A percentile compares a stretch with the other conserved stretches of the same genome.
Evolutionary conservation across 2,329 filamentous ascomycete species (phyloP).

Genomic region (Fusarium bactridioides): DNA sequence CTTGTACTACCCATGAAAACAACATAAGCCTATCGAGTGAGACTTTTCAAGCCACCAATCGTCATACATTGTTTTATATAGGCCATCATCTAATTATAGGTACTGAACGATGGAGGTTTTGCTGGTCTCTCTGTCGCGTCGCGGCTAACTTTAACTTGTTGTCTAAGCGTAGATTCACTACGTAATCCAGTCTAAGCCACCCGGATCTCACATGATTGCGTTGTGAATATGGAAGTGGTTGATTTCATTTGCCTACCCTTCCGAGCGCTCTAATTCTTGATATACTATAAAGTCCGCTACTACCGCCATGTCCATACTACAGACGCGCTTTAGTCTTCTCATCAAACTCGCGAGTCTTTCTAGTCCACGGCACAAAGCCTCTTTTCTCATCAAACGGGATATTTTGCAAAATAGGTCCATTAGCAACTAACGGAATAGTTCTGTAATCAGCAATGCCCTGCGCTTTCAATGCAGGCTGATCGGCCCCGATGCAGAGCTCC

Average conservation of each 20-base stretch:
- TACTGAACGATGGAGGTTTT: no score
- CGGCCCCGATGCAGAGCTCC: constrained; percentile 1
- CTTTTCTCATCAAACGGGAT: background rate
- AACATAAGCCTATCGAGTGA: background rate
- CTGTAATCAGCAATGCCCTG: background rate
- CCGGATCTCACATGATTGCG: no score
- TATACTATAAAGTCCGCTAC: no score
- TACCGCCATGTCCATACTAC: no score
- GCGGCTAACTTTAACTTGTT: no score
- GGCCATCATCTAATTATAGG: background rate
- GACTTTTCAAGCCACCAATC: background rate
- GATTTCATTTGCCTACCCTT: no score
- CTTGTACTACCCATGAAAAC: background rate
- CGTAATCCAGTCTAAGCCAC: no score
- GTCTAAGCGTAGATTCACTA: no score
- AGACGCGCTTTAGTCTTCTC: background rate
- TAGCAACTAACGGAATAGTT: background rate
- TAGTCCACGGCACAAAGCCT: constrained; percentile 1
- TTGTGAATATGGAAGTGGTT: no score
- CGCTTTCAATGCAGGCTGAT: constrained; percentile 4
- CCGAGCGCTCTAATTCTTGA: no score
- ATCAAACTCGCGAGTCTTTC: background rate
- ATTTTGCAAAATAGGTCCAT: constrained; percentile 3
- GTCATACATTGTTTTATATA: accelerated
- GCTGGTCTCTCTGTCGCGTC: no score